Conservation (phyloP, 2,329 filamentous ascomycete species). For the Trichophyton simii region DNA sequence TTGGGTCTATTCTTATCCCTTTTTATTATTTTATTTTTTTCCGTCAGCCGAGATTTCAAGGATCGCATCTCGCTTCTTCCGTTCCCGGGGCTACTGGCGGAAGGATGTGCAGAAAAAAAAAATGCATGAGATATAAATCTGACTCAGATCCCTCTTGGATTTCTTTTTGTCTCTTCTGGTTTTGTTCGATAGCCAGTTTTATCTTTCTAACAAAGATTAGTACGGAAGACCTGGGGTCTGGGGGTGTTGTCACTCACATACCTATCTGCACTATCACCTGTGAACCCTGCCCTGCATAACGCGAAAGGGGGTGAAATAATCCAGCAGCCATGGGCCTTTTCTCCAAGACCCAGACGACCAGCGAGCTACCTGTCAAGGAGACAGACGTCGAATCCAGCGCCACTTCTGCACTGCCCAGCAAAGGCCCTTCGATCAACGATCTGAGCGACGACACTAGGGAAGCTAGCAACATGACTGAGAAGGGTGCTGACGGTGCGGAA, state of each 20-base stretch:
- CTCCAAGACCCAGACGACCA: not conserved
- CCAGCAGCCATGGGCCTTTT: not conserved
- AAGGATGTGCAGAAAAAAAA: not conserved
- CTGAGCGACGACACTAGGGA: not conserved
- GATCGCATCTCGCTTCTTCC: not conserved
- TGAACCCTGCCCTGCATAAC: too few species aligned
- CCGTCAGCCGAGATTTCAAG: not conserved
- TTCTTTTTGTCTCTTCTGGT: not conserved
- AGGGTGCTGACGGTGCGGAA: not conserved
- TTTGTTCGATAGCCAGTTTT: not conserved
- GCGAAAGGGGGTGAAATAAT: not conserved
- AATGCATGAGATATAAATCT: not conserved
- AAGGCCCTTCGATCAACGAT: slow-evolving; percentile 1
- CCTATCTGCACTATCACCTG: not conserved
- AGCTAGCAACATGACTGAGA: not conserved
- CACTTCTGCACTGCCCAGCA: slow-evolving; percentile 5
- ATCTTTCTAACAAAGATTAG: not conserved
- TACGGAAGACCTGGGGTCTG: not conserved
- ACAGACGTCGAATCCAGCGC: slow-evolving; percentile 1
- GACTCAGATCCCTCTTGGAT: not conserved
- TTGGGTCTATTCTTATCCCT: not conserved
- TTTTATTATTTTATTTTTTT: not conserved
- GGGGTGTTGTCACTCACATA: not conserved
- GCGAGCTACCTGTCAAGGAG: not conserved
- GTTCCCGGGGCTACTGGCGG: not conserved